Base-by-base conservation (phyloP, 2,329 filamentous ascomycete species). In the Fusarium setosum region DNA sequence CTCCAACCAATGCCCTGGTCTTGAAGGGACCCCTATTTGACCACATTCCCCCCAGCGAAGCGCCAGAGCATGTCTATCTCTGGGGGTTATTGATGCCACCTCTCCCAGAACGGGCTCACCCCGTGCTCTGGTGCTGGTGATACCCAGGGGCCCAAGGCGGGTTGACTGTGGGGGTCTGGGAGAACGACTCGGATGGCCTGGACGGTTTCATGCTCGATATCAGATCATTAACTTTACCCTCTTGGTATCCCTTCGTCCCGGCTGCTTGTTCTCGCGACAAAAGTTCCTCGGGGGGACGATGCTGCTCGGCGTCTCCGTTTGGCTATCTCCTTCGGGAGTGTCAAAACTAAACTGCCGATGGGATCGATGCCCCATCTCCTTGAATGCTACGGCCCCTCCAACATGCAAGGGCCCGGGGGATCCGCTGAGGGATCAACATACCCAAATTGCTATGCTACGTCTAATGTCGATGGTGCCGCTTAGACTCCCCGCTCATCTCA, bases 11-110 rank as follows among this genome's bases (percentile, higher is more conserved):
- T 31, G 15, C 49, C 49, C 49, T 32, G 37, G 23, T 24, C 24
- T 17, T 52, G 34, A 15, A 31, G 40, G 29, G 32, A 60, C 32
- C 35, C 38, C 54, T 51, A 47, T 42, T 29, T 32, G 23, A 66
- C 42, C 52, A 52, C 18, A 23, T 44, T 62, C 35, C 63, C 49
- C 32, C 32, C 38, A 38, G 37, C 42, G 35, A 48, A 37, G 24
- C 24, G 12, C 37, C 44, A 35, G 48, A 51, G 20, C 45, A 52
- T 52, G 35, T 52, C 11, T 21, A 5, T 41, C 23, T 21, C 35
- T 24, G 24, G 48, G 35, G 35, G 1, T 41, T 13, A 5, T 51
- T 40, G 35, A 51, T 40, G 48, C n/a, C n/a, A 20, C 8, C 37
- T 40, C 26, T 13, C 20, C 37, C 49, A 41, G 26, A 24, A 32